Conservation (phyloP, 2,329 filamentous ascomycete species). For the Metarhizium humberi region DNA sequence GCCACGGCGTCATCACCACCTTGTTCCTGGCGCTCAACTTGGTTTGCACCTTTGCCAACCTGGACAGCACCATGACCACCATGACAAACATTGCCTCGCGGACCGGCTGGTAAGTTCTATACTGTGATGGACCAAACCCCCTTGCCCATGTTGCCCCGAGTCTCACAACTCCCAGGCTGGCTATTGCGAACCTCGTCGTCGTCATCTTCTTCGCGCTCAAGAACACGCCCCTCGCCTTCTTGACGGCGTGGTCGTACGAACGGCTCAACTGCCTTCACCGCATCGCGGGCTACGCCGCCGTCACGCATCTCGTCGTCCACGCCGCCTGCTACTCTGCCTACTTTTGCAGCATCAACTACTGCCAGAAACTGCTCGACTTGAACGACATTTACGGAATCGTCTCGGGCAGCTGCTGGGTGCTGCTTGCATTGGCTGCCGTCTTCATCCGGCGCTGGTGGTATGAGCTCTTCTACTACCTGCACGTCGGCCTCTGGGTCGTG, state of each 20-base stretch:
- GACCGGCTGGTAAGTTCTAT: constrained; percentile 25
- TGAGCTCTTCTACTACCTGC: constrained; percentile 45
- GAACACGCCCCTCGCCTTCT: constrained; percentile 45
- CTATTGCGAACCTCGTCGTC: constrained; percentile 37
- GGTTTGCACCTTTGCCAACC: constrained; percentile 21
- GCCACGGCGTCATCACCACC: constrained; percentile 20
- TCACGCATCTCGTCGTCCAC: constrained; percentile 37
- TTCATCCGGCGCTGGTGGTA: constrained; percentile 39
- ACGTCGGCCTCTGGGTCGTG: constrained; percentile 39
- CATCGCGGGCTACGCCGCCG: constrained; percentile 39
- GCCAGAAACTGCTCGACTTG: constrained; percentile 22
- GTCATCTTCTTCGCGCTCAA: constrained; percentile 47
- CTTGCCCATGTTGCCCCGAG: too few relatives aligned
- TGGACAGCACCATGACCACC: constrained; percentile 20
- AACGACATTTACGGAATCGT: constrained; percentile 39
- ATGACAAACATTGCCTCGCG: constrained; percentile 27
- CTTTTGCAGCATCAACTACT: constrained; percentile 23
- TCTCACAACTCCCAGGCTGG: constrained; percentile 30
- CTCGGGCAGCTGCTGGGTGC: constrained; percentile 35
- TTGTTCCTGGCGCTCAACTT: constrained; percentile 25
- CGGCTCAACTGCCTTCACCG: constrained; percentile 49
- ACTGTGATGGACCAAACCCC: too few relatives aligned
- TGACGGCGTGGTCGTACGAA: constrained; percentile 48
- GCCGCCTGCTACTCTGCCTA: constrained; percentile 31
- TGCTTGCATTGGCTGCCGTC: constrained; percentile 32